Evolutionary conservation across 2,329 filamentous ascomycete species (phyloP), one percentile per base, ranked within the genome.

Genomic region (Talaromyces verruculosus): DNA sequence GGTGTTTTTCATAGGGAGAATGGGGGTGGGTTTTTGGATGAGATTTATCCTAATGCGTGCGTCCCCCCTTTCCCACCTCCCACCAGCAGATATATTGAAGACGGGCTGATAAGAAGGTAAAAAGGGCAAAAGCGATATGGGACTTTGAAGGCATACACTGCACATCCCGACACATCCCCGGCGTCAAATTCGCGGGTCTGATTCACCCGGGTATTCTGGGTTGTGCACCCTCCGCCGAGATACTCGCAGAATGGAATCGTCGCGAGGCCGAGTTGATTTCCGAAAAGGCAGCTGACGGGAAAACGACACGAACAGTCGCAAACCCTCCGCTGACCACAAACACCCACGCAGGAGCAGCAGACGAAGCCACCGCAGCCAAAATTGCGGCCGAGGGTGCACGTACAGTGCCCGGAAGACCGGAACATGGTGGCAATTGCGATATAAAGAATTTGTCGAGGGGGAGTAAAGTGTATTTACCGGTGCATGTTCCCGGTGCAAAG

Each of bases 151-250:
- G 89, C 64, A 91, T 91, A 71, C 88, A 91, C 80, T 96, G 92
- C 81, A 90, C 90, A 3, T 93, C 90, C 6, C 87, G 93, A 17
- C 93, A 97, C 76, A 92, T 95, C 68, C 92, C 92, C 0, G 89
- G 91, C 68, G 93, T 97, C 49, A 89, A 91, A 49, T 97, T 97
- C 75, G 88, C 93, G 0, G 92, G 93, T 0, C 84, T 97, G 37
- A 96, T 97, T 74, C 93, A 97, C 76, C 93, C 93, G 0, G 93
- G 93, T 3, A 97, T 97, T 69, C 82, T 97, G 10, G 93, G 93
- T 19, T 96, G 92, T 73, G 93, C 93, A 0, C 93, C 93, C 0
- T 94, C 91, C 0, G 81, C 87, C 2, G 88, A 92, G 70, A 82
- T 97, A 17, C 86, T 97, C 11, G 87, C 85, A 0, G 88, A 87